Evolutionary conservation across 305 asterid species (phyloP).

Genomic region (Fraxinus sp.): DNA sequence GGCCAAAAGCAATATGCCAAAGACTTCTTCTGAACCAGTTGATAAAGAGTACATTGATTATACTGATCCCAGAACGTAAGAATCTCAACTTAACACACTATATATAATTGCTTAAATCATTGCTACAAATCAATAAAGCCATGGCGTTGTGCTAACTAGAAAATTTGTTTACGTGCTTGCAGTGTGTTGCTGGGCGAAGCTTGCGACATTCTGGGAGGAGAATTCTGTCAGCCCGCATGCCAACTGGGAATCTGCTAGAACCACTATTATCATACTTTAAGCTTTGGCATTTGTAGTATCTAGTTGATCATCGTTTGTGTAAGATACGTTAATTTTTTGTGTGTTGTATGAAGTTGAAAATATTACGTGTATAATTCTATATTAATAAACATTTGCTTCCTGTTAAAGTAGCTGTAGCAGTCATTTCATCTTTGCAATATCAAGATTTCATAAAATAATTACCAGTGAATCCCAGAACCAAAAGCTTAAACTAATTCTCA

Average conservation of each 20-base stretch:
- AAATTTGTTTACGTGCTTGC: neutral
- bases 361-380: neutral
- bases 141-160: neutral
- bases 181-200: constrained; percentile 50
- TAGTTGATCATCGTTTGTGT: neutral
- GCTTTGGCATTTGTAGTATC: neutral
- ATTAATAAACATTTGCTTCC: neutral
- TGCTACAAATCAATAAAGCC: neutral
- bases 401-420: too few species aligned
- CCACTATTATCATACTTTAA: neutral
- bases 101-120: neutral
- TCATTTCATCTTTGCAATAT: too few species aligned
- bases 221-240: constrained; percentile 33
- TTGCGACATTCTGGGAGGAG: constrained; percentile 52
- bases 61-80: constrained; percentile 36
- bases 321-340: neutral
- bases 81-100: neutral
- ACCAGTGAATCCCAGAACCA: too few species aligned
- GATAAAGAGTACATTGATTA: constrained; percentile 43
- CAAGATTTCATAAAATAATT: too few species aligned
- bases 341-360: neutral
- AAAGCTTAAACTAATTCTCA: too few species aligned
- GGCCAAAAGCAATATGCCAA: constrained; percentile 19
- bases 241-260: constrained; percentile 24
- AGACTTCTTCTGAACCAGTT: constrained; percentile 21